phyloP scores from a whole-genome alignment of 495 filamentous ascomycete genomes.

The Tuber magnatum region DNA sequence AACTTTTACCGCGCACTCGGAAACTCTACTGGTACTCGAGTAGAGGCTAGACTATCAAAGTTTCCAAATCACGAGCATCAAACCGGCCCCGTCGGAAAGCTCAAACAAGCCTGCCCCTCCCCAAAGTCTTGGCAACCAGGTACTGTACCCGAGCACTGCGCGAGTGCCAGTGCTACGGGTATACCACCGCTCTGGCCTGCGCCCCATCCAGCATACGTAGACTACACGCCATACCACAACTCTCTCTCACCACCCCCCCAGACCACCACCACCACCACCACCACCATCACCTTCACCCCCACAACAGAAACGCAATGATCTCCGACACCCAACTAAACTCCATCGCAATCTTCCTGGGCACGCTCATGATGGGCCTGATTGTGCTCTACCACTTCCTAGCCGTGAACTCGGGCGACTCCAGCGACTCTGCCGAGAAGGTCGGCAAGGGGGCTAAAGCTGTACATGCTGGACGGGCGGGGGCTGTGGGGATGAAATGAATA shows the following conservation, averaged over 20 bases:
- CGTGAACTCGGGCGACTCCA: slow-evolving; percentile 58
- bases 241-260: background rate
- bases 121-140: background rate
- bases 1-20: no score
- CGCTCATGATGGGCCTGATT: slow-evolving; percentile 83
- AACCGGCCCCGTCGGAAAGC: background rate
- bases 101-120: background rate
- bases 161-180: no score
- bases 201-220: background rate
- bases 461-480: slow-evolving; percentile 22
- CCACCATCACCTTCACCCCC: background rate
- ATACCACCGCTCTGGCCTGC: background rate
- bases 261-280: background rate
- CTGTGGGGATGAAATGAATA: slow-evolving; percentile 54
- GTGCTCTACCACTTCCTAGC: slow-evolving; percentile 96
- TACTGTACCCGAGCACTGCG: background rate
- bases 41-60: no score
- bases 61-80: background rate
- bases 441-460: slow-evolving; percentile 13
- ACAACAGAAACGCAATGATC: slow-evolving; percentile 57
- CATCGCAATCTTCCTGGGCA: slow-evolving; percentile 90
- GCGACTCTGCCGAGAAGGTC: slow-evolving; percentile 21
- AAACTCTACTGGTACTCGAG: no score
- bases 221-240: background rate
- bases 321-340: slow-evolving; percentile 75